These are phyloP conservation scores for Colletotrichum chlorophyti DNA, from an alignment of 2,329 filamentous ascomycete species.

Conservation along the genomic window DNA sequence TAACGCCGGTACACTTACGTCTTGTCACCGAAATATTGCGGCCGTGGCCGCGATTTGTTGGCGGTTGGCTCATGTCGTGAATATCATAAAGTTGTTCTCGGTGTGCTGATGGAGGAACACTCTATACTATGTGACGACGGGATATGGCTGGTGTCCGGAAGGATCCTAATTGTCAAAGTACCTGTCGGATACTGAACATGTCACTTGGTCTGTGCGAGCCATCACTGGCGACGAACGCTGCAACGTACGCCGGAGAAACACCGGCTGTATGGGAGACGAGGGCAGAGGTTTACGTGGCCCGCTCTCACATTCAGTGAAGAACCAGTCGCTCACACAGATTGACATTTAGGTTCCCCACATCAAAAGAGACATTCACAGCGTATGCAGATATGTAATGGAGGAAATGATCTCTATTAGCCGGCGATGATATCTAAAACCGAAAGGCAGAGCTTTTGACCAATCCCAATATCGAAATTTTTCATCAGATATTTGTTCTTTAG, in stretches of 20 bases:
- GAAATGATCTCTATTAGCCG: slow-evolving; percentile 23
- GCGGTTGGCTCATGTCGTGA: slow-evolving; percentile 14
- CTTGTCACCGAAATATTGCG: slow-evolving; percentile 27
- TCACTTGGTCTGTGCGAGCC: slow-evolving; percentile 3
- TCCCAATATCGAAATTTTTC: slow-evolving; percentile 27
- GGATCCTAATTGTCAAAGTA: neutral
- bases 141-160: neutral
- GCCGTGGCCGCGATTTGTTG: slow-evolving; percentile 20
- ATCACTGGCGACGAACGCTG: neutral
- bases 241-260: neutral
- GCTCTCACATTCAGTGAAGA: too few species aligned
- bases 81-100: neutral
- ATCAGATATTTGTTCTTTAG: slow-evolving; percentile 43
- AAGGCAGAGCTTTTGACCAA: slow-evolving; percentile 29
- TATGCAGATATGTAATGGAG: neutral
- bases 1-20: slow-evolving; percentile 11
- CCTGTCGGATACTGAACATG: too few species aligned
- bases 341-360: too few species aligned
- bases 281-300: too few species aligned
- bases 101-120: neutral
- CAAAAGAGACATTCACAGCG: too few species aligned
- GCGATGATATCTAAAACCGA: slow-evolving; percentile 28
- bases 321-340: too few species aligned
- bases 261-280: too few species aligned
- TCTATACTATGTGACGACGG: too few species aligned